Evolutionary conservation across 768 basidiomycete species (phyloP), one percentile per base, ranked within the genome.

Genomic region (Kwoniella botswanensis): DNA sequence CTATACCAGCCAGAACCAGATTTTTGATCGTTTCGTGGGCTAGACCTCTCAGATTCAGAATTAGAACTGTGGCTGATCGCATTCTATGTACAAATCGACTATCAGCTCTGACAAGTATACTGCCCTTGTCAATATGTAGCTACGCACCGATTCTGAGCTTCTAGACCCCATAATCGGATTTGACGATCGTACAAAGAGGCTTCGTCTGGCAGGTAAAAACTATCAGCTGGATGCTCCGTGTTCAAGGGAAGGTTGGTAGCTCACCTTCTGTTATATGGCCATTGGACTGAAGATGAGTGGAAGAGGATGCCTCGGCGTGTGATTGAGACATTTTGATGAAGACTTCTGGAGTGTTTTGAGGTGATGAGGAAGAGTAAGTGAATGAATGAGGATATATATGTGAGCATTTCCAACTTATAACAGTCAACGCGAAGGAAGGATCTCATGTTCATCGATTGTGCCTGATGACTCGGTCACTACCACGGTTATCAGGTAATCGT

Each of bases 11-110:
- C 58, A 99, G 88, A 18, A 98, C 96, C 80, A 99, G 92, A 81
- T 99, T 99, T 85, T 98, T 99, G 84, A 98, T 92, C 17, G 91
- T 89, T 82, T 99, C 97, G 7, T 94, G 93, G 52, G 97, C 94
- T 50, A 92, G 88, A 3, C 94, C 93, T 55, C 88, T 88, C 53
- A 97, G 86, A 46, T 88, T 88, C 21, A 94, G 85, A 44, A 98
- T 87, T 26, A 96, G 86, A 76, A 98, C 92, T 2, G 93, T 92
- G 22, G 93, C 94, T 82, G 92, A 94, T 76, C 93, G 89, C 93
- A 96, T 97, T 82, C 94, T 97, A 50, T 6, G 60, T 52, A 35
- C 29, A 29, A 35, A 67, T 71, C 63, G n/a, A 55, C 61, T 24
- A 5, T 57, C 41, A 21, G 35, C 57, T 53, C 26, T n/a, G 17